Base-by-base conservation (phyloP, 257 asterid species). In the Salvia splendens region DNA sequence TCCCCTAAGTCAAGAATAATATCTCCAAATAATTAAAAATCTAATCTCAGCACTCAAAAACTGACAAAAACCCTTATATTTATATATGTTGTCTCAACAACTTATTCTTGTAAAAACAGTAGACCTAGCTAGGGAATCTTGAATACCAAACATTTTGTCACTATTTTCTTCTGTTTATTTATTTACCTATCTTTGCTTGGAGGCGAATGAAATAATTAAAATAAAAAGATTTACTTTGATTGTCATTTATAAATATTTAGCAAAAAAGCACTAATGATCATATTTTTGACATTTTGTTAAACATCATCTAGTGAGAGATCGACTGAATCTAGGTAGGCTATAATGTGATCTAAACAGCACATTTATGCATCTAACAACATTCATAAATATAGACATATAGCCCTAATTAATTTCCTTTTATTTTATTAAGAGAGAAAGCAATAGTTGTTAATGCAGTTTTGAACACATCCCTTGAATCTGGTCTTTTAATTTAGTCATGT, bases 1-100 rank as follows among this genome's bases (percentile, higher is more conserved):
- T 72, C 61, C 75, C 42, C 62, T 56, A 43, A 17, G 7, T 12
- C 56, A 69, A 68, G 81, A 83, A 85, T 83, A 84, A 79, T 72
- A 77, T 79, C 82, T 71, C 56, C 50, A 43, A 14, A 65, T 15
- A 73, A 77, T 77, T 77, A 62, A 59, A 61, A 57, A 50, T 14
- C 61, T 66, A 20, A 72, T 66, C 47, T 64, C 62, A 49, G 12
- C 24, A 57, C 48, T 57, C 46, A 47, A n/a, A 47, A n/a, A 54
- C 17, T 68, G 59, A 69, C 73, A 73, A 47, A 61, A 61, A 17
- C n/a, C 16, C 30, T 59, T 41, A 9, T 20, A 5, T 42, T 11
- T 43, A 52, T 28, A 50, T 65, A 6, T 60, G 12, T 20, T 52
- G 45, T 10, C 43, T 16, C 71, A 67, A 57, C 67, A 47, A 59